Conservation (phyloP, 2,329 filamentous ascomycete species). For the Diatrype stigma region DNA sequence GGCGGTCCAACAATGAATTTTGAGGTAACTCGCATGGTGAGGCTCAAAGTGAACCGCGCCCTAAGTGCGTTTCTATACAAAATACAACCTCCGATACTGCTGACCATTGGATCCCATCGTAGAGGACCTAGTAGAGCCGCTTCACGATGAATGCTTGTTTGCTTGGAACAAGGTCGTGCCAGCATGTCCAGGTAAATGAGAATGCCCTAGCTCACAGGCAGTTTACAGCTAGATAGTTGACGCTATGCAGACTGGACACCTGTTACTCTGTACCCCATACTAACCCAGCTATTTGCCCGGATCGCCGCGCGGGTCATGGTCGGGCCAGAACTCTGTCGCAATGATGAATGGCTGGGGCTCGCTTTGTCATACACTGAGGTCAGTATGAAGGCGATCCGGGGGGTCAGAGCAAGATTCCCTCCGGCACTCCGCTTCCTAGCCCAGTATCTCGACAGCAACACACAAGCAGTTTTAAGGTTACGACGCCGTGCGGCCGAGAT, state of each 20-base stretch:
- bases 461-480: background rate
- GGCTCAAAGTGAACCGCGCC: slow-evolving; percentile 2
- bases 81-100: background rate
- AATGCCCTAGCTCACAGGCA: too few relatives aligned
- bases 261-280: background rate
- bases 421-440: slow-evolving; percentile 7
- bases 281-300: slow-evolving; percentile 5
- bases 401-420: slow-evolving; percentile 5
- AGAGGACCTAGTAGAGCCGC: slow-evolving; percentile 1
- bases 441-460: slow-evolving; percentile 1
- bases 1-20: slow-evolving; percentile 3
- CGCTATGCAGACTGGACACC: slow-evolving; percentile 7
- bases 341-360: slow-evolving; percentile 6
- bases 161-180: background rate
- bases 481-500: slow-evolving; percentile 3
- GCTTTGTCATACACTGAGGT: slow-evolving; percentile 6
- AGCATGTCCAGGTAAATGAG: background rate
- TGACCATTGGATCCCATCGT: background rate
- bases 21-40: slow-evolving; percentile 2
- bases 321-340: slow-evolving; percentile 6
- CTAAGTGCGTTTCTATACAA: background rate
- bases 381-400: slow-evolving; percentile 3
- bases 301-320: slow-evolving; percentile 8
- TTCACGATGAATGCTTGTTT: slow-evolving; percentile 1
- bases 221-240: background rate